phyloP scores from a whole-genome alignment of 208 protist genomes.

The Lotmaria passim region DNA sequence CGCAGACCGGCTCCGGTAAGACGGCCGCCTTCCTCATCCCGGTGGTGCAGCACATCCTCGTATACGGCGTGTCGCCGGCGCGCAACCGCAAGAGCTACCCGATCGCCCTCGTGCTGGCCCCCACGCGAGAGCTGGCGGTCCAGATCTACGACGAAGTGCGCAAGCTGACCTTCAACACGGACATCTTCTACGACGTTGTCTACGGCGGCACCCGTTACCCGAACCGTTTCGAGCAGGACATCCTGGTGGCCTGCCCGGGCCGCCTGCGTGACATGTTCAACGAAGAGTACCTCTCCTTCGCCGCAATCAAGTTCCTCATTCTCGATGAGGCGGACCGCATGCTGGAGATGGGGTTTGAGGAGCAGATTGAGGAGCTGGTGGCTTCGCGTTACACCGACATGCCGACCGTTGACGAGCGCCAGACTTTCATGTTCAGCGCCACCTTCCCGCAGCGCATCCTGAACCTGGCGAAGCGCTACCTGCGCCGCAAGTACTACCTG shows the following conservation, averaged over 20 bases:
- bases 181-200: conserved; percentile 93
- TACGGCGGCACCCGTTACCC: conserved; percentile 97
- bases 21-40: conserved; percentile 98
- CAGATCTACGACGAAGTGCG: conserved; percentile 97
- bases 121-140: conserved; percentile 95
- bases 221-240: conserved; percentile 95
- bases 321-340: conserved; percentile 99
- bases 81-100: conserved; percentile 57
- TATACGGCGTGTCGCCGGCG: conserved; percentile 79
- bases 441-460: conserved; percentile 99
- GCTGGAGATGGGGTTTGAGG: conserved; percentile 99
- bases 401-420: conserved; percentile 91
- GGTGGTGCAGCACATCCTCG: conserved; percentile 95
- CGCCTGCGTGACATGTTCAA: conserved; percentile 91
- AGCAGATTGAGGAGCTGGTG: conserved; percentile 98
- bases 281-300: conserved; percentile 82
- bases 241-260: conserved; percentile 92
- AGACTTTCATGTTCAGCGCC: conserved; percentile 99
- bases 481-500: conserved; percentile 96
- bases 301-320: conserved; percentile 92
- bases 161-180: conserved; percentile 95
- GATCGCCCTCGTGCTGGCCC: conserved; percentile 94
- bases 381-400: conserved; percentile 93
- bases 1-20: conserved; percentile 99
- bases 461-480: conserved; percentile 96